Evolutionary conservation across 495 filamentous ascomycete genomes (phyloP).

Genomic region (Rostrohypoxylon terebratum): DNA sequence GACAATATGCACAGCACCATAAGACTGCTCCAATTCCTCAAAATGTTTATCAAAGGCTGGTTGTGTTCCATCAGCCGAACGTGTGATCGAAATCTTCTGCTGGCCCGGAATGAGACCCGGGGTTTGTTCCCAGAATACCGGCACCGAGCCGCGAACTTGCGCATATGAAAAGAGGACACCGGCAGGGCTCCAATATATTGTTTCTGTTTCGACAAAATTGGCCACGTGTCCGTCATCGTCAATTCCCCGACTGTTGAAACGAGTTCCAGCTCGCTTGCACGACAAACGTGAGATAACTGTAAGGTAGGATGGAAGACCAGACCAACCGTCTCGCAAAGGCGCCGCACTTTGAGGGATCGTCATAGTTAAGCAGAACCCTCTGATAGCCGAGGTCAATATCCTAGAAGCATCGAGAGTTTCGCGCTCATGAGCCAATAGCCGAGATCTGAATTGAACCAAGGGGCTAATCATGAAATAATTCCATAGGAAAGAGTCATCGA

Average conservation of each 20-base stretch:
- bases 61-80: constrained; percentile 90
- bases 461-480: constrained; percentile 98
- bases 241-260: constrained; percentile 96
- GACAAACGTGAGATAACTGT: constrained; percentile 93
- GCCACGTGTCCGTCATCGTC: constrained; percentile 98
- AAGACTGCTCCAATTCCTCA: constrained; percentile 80
- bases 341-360: constrained; percentile 74
- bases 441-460: constrained; percentile 85
- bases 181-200: constrained; percentile 77
- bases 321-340: constrained; percentile 66
- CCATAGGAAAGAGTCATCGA: constrained; percentile 94
- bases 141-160: constrained; percentile 91
- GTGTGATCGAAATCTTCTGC: constrained; percentile 92
- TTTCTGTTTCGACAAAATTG: constrained; percentile 80
- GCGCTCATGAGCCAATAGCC: constrained; percentile 77
- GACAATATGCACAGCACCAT: constrained; percentile 89
- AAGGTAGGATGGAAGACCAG: constrained; percentile 82
- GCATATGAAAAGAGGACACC: constrained; percentile 90
- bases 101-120: constrained; percentile 89
- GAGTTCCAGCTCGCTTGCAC: constrained; percentile 89
- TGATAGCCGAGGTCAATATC: constrained; percentile 92
- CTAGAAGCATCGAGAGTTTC: constrained; percentile 81
- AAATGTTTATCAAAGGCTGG: constrained; percentile 97
- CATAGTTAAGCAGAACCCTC: constrained; percentile 88
- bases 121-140: constrained; percentile 96